Evolutionary conservation across 371 early-diverging fungal species (phyloP).

Genomic region (Rhizopus arrhizus): DNA sequence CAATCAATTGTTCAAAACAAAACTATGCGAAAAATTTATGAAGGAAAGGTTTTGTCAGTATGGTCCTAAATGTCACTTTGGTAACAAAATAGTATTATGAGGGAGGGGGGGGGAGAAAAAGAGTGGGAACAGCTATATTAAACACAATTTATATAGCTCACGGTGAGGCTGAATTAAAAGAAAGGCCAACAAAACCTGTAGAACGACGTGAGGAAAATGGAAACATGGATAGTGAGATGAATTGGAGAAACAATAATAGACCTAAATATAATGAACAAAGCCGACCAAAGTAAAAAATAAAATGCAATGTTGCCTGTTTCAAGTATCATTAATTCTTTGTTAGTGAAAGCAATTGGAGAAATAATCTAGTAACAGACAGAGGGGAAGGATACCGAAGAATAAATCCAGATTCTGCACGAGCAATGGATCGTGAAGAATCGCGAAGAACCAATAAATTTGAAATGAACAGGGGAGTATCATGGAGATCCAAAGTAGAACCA

Average conservation of each 20-base stretch:
- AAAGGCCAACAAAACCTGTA: slow-evolving; percentile 31
- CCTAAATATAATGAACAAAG: not conserved
- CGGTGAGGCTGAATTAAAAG: slow-evolving; percentile 28
- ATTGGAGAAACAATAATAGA: not conserved
- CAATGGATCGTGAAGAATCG: not conserved
- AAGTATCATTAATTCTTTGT: not conserved
- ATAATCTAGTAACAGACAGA: not conserved
- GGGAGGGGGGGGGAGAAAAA: not conserved
- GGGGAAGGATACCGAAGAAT: not conserved
- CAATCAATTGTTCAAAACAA: slow-evolving; percentile 82
- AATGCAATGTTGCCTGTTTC: not conserved
- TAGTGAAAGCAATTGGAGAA: slow-evolving; percentile 3
- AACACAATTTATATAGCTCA: slow-evolving; percentile 16
- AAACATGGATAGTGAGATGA: not conserved
- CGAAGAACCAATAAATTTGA: not conserved
- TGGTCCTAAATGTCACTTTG: slow-evolving; percentile 84
- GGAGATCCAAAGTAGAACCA: slow-evolving; percentile 4
- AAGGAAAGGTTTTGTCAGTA: slow-evolving; percentile 81
- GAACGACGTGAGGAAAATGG: not conserved
- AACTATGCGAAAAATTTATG: slow-evolving; percentile 79
- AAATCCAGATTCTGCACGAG: not conserved
- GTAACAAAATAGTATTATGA: slow-evolving; percentile 28
- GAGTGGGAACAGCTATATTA: not conserved
- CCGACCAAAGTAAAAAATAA: not conserved
- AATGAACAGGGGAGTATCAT: slow-evolving; percentile 1